Base-by-base conservation (phyloP, 345 rosid species). In the Eucalyptus curtisii region DNA sequence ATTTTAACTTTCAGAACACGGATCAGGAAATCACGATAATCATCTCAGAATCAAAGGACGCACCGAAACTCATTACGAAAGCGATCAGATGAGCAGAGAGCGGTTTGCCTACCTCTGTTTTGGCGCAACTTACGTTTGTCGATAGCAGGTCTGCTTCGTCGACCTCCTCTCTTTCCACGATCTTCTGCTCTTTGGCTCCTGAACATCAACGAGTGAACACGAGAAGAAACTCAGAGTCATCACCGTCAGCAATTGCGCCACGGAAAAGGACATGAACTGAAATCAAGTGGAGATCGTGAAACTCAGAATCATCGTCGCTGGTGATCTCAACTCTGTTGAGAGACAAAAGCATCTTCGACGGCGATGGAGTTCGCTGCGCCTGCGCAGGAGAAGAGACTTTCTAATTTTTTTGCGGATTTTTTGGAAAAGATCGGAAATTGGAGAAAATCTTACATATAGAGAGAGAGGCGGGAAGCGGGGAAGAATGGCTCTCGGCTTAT, bases 81-180 rank as follows among this genome's bases (percentile, higher is more conserved):
- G 27, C 13, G 13, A 61, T 61, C 2, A 12, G 0, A 61, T 13
- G 68, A 85, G 3, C 86, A 12, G 66, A 57, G n/a, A 57, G n/a
- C 2, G 5, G n/a, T n/a, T 61, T 30, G 33, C 68, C 79, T 8
- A 8, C 42, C 42, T 66, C 42, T 37, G 22, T 66, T 66, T 4
- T 8, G 12, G 42, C 24, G 53, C 13, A 30, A 12, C 85, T 10
- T 8, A 85, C 91, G 52, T 49, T 37, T 37, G 40, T 37, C 88
- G 14, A 90, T 87, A 87, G 86, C 86, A 87, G 71, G 47, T 87
- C 88, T 9, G 85, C 87, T 64, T 37, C 40, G 1, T 52, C 88
- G 55, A 88, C 49, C 47, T 86, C 91, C 14, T 90, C 91, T 79
- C 91, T 53, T 48, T 88, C 91, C 44, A 86, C 59, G 31, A 90